Conservation (phyloP, 352 stramenopile genomes). For the Globisporangium perplexum region DNA sequence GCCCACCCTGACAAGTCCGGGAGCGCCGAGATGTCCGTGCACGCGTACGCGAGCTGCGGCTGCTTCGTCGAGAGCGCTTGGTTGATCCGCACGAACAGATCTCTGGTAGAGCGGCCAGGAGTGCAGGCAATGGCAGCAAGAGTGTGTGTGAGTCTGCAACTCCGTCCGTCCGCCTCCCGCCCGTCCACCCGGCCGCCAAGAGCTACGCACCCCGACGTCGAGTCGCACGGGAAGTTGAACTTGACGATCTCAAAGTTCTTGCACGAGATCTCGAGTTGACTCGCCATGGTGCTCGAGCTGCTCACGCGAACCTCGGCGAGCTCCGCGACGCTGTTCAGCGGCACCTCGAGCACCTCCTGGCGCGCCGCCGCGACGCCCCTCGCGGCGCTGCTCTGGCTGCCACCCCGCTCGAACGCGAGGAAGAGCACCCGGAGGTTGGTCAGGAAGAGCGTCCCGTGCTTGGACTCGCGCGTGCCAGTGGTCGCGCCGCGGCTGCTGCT, state of each 20-base stretch:
- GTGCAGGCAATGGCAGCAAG: background rate
- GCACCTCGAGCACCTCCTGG: constrained; percentile 53
- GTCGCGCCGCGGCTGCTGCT: background rate
- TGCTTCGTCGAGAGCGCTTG: constrained; percentile 50
- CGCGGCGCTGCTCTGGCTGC: background rate
- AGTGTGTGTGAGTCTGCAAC: background rate
- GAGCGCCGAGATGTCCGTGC: constrained; percentile 22
- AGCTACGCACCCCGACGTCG: constrained; percentile 37
- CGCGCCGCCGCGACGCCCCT: no score
- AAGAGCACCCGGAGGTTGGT: constrained; percentile 73
- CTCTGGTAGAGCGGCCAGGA: constrained; percentile 10
- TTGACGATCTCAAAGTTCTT: constrained; percentile 85
- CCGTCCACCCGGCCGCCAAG: background rate
- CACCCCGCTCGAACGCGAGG: constrained; percentile 45
- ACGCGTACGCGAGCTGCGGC: constrained; percentile 45
- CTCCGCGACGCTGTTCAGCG: constrained; percentile 74
- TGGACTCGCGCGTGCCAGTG: constrained; percentile 7
- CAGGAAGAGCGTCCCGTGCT: constrained; percentile 68
- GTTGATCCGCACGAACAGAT: constrained; percentile 66
- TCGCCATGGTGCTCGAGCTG: constrained; percentile 37
- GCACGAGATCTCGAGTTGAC: constrained; percentile 75
- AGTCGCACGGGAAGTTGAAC: constrained; percentile 67
- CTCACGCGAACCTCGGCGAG: constrained; percentile 48
- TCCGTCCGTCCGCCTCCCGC: no score
- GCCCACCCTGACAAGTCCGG: constrained; percentile 49